Evolutionary conservation across 371 early-diverging fungal species (phyloP), one percentile per base, ranked within the genome.

Genomic region (Lichtheimia ramosa): DNA sequence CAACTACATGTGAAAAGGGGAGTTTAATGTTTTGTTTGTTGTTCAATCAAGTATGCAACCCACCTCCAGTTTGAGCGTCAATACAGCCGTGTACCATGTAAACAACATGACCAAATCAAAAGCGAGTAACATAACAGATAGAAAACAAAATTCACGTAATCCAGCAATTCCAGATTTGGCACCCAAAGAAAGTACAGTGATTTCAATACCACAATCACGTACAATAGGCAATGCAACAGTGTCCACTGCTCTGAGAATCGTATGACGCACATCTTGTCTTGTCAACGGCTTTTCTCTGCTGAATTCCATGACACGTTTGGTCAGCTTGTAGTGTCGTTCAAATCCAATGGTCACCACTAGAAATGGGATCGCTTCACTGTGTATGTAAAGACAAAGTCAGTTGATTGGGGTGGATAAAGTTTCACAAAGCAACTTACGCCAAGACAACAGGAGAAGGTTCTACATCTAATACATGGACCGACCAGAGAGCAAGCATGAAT

Each of bases 341-440:
- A 94, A 95, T 2, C 95, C 95, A 48, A 95, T 85, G 39, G 92
- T 91, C 61, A 93, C 88, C 48, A 92, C 88, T 54, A 95, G 81
- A 79, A 95, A 94, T 13, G 96, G 96, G 56, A 93, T 83, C 10
- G 92, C 91, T 69, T 95, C 94, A 56, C 71, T 71, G 49, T 16
- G 13, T 18, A 3, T 23, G 42, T 1, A 51, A 20, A 27, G 51
- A 21, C 28, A 10, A 15, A 46, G 48, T 40, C 16, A 15, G 42
- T 21, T 51, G 46, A 51, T n/a, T 20, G 28, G 18, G 28, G 18
- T 52, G 42, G 3, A 41, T 57, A 24, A 20, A 43, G n/a, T 42
- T 24, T 20, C 49, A 56, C 49, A 43, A 24, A 57, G 48, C 43
- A 14, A 69, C 69, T 64, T 69, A 69, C 69, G 70, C 81, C 61